Evolutionary conservation across 192 early-diverging fungal genomes (phyloP), one percentile per base, ranked within the genome.

Genomic region (Backusella morwellensis): DNA sequence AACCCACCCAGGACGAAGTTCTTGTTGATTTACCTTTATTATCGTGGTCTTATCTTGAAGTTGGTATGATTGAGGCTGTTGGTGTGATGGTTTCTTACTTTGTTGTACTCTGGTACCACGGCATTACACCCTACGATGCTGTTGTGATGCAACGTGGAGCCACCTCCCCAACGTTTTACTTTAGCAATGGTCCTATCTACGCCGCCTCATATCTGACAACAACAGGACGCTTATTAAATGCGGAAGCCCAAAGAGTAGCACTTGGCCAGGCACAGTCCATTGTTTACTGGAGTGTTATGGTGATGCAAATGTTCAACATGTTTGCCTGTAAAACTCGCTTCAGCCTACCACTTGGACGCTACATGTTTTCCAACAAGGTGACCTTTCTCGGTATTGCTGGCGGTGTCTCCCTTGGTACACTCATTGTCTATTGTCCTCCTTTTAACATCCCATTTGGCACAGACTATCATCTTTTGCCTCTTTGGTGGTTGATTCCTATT

Each of bases 261-360:
- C 82, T 96, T 1, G 88, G 85, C 68, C 90, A 94, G 82, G 96
- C 92, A 15, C 95, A 95, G 76, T 93, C 94, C 5, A 88, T 86
- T 19, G 89, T 88, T 72, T 96, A 95, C 81, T 83, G 94, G 11
- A 86, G 87, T n/a, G 86, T 99, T 29, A 86, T 96, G 87, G 91
- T 97, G 80, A 86, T 91, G 85, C 97, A 99, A 80, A 90, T 94
- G 74, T 97, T 96, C 88, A 99, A 99, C 86, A 78, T 96, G 87
- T 98, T 99, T 82, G 93, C 93, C n/a, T 94, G 92, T 85, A 99
- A 98, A 88, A 91, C 92, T 47, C 56, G 75, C 19, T 80, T 67
- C 21, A 76, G 70, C 21, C 73, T 95, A 68, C 95, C 95, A 23
- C 91, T 96, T 78, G 93, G 94, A 6, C 83, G 77, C 74, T 92